Base-by-base conservation (phyloP, 2,329 filamentous ascomycete species). In the Monilinia fructicola region DNA sequence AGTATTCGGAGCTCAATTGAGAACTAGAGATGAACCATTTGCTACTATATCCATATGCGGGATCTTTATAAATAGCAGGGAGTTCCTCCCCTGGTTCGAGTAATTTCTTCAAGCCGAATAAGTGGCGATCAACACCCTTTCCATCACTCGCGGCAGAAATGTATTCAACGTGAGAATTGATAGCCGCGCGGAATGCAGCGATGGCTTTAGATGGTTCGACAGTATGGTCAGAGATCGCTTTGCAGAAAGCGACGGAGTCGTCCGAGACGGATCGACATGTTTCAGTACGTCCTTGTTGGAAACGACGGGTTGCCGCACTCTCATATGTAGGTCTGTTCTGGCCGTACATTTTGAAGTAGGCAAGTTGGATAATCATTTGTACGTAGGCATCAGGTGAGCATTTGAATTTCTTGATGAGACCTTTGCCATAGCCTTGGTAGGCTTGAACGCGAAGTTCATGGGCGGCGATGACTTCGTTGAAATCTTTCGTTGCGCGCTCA, bases 271-370 rank as follows among this genome's bases (percentile, higher is more conserved):
- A 87, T 63, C 96, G 90, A 80, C 93, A 98, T 6, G 95, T 98
- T 80, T 99, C 95, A 3, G 96, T 99, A 72, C 95, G 92, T 70
- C 95, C 96, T 74, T 91, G 90, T 79, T 98, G 93, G 88, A 97
- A 99, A 76, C 93, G 92, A 66, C 96, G 90, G 4, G 92, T 97
- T 4, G 95, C 89, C 31, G 95, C 95, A 6, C 93, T 97, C 81
- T 99, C 95, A 82, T 99, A 99, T 0, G 96, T 99, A 1, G 95
- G 95, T 4, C 95, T 87, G 84, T 93, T 97, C 84, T 93, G 92
- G 83, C 95, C 95, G 80, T 96, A 97, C 92, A 99, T 97, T 82
- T 98, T 98, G 85, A 89, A 90, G 84, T 99, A 99, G 50, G 95
- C 95, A 64, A 98, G 87, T 80, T 99, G 95, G 78, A 99, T 99